These are phyloP conservation scores for Aspergillus cristatus DNA, from an alignment of 495 filamentous ascomycete species.

Conservation along the genomic window DNA sequence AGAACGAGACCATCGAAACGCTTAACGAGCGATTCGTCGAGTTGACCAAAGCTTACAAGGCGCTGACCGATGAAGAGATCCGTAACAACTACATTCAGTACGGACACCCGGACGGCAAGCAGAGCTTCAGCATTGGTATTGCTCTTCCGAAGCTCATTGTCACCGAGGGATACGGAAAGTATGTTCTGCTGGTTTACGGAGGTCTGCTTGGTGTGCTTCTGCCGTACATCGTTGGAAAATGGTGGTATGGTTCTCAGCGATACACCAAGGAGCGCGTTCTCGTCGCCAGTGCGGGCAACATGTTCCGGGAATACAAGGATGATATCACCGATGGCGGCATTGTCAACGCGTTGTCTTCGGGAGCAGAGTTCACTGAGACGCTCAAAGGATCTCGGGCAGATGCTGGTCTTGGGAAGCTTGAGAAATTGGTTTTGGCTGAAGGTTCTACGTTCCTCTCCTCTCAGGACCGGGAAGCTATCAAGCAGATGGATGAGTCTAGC, in stretches of 20 bases:
- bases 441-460: constrained; percentile 37
- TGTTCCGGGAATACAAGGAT: constrained; percentile 88
- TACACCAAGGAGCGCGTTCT: constrained; percentile 87
- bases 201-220: constrained; percentile 76
- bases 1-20: constrained; percentile 80
- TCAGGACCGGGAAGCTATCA: constrained; percentile 53
- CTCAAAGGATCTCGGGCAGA: constrained; percentile 68
- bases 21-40: constrained; percentile 88
- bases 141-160: constrained; percentile 90
- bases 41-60: constrained; percentile 93
- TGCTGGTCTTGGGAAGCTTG: constrained; percentile 66
- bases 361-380: constrained; percentile 67
- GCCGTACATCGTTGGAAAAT: constrained; percentile 88
- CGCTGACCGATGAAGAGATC: constrained; percentile 91
- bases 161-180: constrained; percentile 89
- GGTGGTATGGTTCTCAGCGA: constrained; percentile 96
- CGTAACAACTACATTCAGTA: constrained; percentile 94
- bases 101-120: constrained; percentile 95
- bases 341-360: constrained; percentile 68
- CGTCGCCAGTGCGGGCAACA: constrained; percentile 81
- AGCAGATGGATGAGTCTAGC: constrained; percentile 63
- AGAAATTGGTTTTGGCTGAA: constrained; percentile 61
- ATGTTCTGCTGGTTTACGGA: constrained; percentile 84
- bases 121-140: constrained; percentile 96
- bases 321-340: constrained; percentile 70